Evolutionary conservation across 106 monocot species (phyloP).

Genomic region (Hemerocallis citrina): DNA sequence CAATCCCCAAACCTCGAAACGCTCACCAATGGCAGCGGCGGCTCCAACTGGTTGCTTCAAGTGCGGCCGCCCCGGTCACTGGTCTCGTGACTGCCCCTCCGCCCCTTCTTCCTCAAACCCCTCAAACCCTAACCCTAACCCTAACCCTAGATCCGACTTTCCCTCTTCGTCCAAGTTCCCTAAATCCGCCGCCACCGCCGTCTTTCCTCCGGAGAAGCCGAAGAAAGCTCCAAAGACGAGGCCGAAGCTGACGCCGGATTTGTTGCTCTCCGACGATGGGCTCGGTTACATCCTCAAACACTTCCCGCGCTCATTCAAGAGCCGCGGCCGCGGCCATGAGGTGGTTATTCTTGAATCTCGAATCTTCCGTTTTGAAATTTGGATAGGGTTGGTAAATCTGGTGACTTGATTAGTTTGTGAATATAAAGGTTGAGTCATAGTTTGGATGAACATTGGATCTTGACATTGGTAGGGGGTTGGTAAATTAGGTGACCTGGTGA

Average conservation of each 20-base stretch:
- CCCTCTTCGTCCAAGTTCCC: slow-evolving; percentile 13
- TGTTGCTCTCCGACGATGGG: slow-evolving; percentile 81
- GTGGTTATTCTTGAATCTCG: slow-evolving; percentile 16
- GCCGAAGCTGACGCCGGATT: slow-evolving; percentile 84
- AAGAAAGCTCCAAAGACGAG: slow-evolving; percentile 59
- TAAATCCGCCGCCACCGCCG: background rate
- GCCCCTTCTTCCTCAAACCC: slow-evolving; percentile 16
- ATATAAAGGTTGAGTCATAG: too few relatives aligned
- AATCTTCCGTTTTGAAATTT: too few relatives aligned
- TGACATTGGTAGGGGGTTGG: too few relatives aligned
- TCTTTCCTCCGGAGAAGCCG: slow-evolving; percentile 5
- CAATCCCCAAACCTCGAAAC: too few relatives aligned
- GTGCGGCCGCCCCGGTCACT: slow-evolving; percentile 92
- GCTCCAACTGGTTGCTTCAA: slow-evolving; percentile 84
- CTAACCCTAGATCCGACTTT: slow-evolving; percentile 12
- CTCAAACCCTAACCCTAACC: slow-evolving; percentile 48
- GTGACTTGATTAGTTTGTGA: too few relatives aligned
- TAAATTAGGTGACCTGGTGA: too few relatives aligned
- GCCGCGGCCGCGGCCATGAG: slow-evolving; percentile 87
- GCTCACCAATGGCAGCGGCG: slow-evolving; percentile 27
- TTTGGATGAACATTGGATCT: too few relatives aligned
- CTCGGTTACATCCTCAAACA: slow-evolving; percentile 88
- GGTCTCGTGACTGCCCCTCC: slow-evolving; percentile 92
- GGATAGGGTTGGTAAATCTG: too few relatives aligned
- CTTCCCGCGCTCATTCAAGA: slow-evolving; percentile 74